Evolutionary conservation across 208 protist species (phyloP).

Genomic region (Tritrichomonas musculus): DNA sequence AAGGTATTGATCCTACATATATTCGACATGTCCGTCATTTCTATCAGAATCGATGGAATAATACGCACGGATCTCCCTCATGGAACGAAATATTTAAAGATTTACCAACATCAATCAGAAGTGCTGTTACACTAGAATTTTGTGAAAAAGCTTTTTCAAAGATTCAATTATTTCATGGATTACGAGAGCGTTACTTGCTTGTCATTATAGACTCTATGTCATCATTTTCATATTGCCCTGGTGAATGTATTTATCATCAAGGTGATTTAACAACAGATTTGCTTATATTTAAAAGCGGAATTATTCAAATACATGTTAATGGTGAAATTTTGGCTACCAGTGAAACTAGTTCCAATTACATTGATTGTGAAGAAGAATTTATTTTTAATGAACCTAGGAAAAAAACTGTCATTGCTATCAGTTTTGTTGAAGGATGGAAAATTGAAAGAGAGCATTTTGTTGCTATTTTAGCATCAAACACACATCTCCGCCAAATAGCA

Average conservation of each 20-base stretch:
- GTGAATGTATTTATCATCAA: background rate
- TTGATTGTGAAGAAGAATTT: slow-evolving; percentile 1
- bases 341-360: background rate
- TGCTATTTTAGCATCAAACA: background rate
- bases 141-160: background rate
- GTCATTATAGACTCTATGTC: background rate
- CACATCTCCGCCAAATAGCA: background rate
- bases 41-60: background rate
- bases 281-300: background rate
- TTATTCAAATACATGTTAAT: background rate
- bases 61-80: background rate
- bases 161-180: background rate
- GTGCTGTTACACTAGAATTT: background rate
- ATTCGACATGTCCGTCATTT: background rate
- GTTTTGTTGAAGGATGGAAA: slow-evolving; percentile 18
- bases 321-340: background rate
- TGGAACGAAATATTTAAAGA: background rate
- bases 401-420: background rate
- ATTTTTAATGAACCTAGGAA: background rate
- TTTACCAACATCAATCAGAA: background rate
- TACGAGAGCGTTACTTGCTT: background rate
- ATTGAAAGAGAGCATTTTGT: background rate
- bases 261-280: background rate
- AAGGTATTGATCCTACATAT: background rate
- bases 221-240: background rate